Evolutionary conservation across 75 land plant genomes (phyloP).

Genomic region (Adiantum capillusveneris): DNA sequence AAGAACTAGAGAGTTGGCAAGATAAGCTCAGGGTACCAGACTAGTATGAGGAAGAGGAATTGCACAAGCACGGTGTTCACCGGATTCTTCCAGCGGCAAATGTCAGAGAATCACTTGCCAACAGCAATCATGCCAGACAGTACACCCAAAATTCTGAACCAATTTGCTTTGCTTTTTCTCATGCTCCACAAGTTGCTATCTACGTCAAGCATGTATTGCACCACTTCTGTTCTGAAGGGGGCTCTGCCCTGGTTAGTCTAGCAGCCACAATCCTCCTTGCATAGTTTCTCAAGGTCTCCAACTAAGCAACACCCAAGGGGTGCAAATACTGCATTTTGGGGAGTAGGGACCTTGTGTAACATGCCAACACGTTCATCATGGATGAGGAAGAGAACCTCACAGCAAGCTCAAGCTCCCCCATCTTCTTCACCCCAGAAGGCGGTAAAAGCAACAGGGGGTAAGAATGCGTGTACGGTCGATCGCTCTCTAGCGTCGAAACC

Average conservation of each 20-base stretch:
- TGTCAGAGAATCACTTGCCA: conserved; percentile 58
- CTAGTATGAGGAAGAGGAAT: conserved; percentile 56
- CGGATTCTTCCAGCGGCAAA: conserved; percentile 72
- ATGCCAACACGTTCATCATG: conserved; percentile 36
- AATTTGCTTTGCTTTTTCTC: conserved; percentile 65
- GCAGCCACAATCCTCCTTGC: conserved; percentile 62
- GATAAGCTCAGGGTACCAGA: conserved; percentile 71
- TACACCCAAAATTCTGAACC: conserved; percentile 48
- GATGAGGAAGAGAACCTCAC: conserved; percentile 59
- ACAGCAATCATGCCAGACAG: conserved; percentile 66
- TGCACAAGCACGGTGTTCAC: conserved; percentile 75
- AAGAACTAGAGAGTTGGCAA: conserved; percentile 70
- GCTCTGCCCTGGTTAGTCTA: conserved; percentile 62
- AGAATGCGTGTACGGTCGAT: conserved; percentile 57
- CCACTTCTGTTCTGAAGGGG: conserved; percentile 71
- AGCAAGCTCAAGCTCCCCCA: conserved; percentile 86
- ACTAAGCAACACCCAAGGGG: conserved; percentile 63
- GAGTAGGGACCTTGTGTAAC: conserved; percentile 55
- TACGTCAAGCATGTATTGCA: conserved; percentile 71
- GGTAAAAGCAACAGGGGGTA: conserved; percentile 58
- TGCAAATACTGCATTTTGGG: conserved; percentile 81
- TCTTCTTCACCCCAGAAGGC: conserved; percentile 64
- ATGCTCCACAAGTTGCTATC: conserved; percentile 77
- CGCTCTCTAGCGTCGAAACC: conserved; percentile 73
- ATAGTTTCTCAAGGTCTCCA: conserved; percentile 50